A percentile compares a stretch with the other conserved stretches of the same genome.
phyloP scores from a whole-genome alignment of 371 early-diverging fungal species.

The Coemansia sp. region DNA sequence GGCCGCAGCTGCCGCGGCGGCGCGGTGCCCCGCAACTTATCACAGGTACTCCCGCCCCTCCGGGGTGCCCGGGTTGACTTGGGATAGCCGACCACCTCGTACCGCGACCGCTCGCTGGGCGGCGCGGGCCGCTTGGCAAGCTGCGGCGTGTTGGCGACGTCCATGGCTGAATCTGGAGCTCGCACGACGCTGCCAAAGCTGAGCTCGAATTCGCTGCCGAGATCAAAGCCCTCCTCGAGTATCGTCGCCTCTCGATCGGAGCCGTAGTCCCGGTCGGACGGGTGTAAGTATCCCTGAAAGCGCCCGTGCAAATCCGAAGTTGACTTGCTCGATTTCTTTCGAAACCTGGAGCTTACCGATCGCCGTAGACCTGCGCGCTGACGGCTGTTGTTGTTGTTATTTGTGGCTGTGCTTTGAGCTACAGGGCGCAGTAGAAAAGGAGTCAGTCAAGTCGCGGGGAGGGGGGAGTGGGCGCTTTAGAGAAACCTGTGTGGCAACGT shows the following conservation, averaged over 20 bases:
- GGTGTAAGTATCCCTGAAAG: slow-evolving; percentile 2
- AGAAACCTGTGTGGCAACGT: not conserved
- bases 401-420: slow-evolving; percentile 13
- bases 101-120: slow-evolving; percentile 17
- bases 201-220: slow-evolving; percentile 9
- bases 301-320: slow-evolving; percentile 18
- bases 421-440: not conserved
- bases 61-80: slow-evolving; percentile 21
- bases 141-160: slow-evolving; percentile 11
- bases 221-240: slow-evolving; percentile 9
- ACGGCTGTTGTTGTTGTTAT: slow-evolving; percentile 10
- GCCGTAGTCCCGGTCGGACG: not conserved
- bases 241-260: slow-evolving; percentile 7
- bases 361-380: slow-evolving; percentile 25
- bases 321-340: slow-evolving; percentile 13
- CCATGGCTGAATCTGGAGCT: not conserved
- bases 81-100: slow-evolving; percentile 35
- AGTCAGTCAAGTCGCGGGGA: not conserved
- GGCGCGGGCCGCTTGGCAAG: slow-evolving; percentile 25
- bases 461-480: not conserved
- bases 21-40: not conserved
- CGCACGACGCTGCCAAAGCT: slow-evolving; percentile 1
- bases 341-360: slow-evolving; percentile 27
- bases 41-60: not conserved
- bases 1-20: not conserved